Conservation (phyloP, 1,284 basidiomycete species). For the Volvariella volvacea region DNA sequence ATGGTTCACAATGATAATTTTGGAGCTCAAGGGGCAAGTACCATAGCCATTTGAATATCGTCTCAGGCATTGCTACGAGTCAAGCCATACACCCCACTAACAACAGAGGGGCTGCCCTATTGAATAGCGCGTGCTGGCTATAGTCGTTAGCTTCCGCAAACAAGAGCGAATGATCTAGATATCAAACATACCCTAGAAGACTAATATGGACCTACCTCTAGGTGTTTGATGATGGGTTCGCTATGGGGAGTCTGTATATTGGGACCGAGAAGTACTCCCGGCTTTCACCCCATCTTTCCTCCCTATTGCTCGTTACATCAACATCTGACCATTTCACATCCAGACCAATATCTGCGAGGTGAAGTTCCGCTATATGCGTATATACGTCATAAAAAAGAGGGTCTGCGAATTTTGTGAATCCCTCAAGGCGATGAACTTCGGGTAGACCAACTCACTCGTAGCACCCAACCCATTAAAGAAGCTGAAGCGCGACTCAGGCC, state of each 20-base stretch:
- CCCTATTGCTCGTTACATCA: constrained; percentile 42
- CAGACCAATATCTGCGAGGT: constrained; percentile 78
- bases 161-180: too few species aligned
- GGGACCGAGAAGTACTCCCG: constrained; percentile 68
- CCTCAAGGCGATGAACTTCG: constrained; percentile 4
- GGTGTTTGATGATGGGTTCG: constrained; percentile 21
- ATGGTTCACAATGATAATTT: too few species aligned
- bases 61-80: too few species aligned
- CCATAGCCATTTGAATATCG: too few species aligned
- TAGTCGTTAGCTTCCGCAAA: too few species aligned
- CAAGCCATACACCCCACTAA: too few species aligned
- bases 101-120: too few species aligned
- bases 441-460: constrained; percentile 58
- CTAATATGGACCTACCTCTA: too few species aligned
- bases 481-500: constrained; percentile 76
- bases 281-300: constrained; percentile 61
- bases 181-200: too few species aligned
- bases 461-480: constrained; percentile 98
- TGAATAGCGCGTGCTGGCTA: too few species aligned
- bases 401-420: constrained; percentile 38
- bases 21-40: too few species aligned
- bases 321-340: constrained; percentile 72
- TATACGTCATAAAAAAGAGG: constrained; percentile 89
- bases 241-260: constrained; percentile 59
- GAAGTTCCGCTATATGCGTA: constrained; percentile 79